Conservation (phyloP, 1,284 basidiomycete genomes). For the Exobasidium rhododendri region DNA sequence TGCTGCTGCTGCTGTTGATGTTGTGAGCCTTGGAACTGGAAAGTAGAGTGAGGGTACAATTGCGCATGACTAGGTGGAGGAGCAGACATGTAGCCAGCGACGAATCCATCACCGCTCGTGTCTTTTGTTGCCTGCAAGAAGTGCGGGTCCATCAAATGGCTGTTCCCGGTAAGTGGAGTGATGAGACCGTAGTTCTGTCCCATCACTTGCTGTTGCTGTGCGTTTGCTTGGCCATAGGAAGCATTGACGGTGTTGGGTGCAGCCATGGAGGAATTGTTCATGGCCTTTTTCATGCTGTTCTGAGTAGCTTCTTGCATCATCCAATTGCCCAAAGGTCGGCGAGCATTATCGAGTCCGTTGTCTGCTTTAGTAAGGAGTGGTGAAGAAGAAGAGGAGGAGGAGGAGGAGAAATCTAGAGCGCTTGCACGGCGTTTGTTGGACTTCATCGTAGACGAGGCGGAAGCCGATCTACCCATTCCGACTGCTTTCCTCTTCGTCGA, state of each 20-base stretch:
- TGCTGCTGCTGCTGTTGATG: neutral
- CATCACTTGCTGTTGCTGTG: neutral
- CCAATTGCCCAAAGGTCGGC: conserved; percentile 1
- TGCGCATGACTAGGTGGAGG: conserved; percentile 10
- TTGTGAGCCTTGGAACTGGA: neutral
- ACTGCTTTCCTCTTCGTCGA: neutral
- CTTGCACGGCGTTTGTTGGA: neutral
- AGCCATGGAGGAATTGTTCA: conserved; percentile 1
- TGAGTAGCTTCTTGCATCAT: conserved; percentile 12
- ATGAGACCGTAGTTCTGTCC: conserved; percentile 16
- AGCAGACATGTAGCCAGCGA: conserved; percentile 17
- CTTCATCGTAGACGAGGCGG: neutral
- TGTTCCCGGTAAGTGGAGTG: conserved; percentile 14
- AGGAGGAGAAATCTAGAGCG: neutral
- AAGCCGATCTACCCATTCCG: conserved; percentile 6
- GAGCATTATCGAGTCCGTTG: neutral
- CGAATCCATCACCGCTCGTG: neutral
- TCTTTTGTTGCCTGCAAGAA: conserved; percentile 13
- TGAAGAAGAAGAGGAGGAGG: neutral
- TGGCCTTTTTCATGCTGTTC: neutral
- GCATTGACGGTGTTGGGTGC: neutral
- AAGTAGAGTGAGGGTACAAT: conserved; percentile 14
- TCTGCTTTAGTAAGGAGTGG: neutral
- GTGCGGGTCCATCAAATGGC: conserved; percentile 14
- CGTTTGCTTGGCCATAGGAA: neutral